Conservation (phyloP, 805 yeast genomes). For the Pichia manshurica region DNA sequence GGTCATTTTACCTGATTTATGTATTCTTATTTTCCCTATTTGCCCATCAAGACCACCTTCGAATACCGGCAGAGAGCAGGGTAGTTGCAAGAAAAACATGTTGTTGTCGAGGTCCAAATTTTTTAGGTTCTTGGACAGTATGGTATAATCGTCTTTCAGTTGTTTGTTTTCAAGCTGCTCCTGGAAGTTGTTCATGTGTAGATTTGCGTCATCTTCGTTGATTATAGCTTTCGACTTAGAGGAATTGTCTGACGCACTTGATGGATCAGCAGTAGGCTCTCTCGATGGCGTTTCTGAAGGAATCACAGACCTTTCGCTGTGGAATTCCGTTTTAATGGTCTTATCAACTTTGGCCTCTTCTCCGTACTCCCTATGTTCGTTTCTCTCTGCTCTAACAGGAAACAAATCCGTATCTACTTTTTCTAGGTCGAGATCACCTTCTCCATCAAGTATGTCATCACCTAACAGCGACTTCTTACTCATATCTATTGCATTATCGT, state of each 20-base stretch:
- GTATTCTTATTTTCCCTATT: slow-evolving; percentile 69
- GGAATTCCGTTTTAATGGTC: slow-evolving; percentile 30
- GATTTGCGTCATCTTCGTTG: slow-evolving; percentile 11
- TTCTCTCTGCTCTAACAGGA: slow-evolving; percentile 66
- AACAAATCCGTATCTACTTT: slow-evolving; percentile 52
- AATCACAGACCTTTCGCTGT: slow-evolving; percentile 21
- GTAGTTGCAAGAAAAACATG: slow-evolving; percentile 28
- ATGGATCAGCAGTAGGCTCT: slow-evolving; percentile 18
- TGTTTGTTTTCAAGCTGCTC: slow-evolving; percentile 32
- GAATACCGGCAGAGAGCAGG: slow-evolving; percentile 25
- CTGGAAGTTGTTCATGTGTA: slow-evolving; percentile 26
- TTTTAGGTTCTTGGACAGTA: slow-evolving; percentile 14
- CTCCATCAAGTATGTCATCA: not conserved
- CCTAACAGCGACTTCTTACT: slow-evolving; percentile 2
- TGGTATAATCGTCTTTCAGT: slow-evolving; percentile 35
- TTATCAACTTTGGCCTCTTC: slow-evolving; percentile 29
- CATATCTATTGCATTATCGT: slow-evolving; percentile 20
- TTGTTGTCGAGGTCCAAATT: slow-evolving; percentile 12
- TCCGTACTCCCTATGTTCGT: slow-evolving; percentile 36
- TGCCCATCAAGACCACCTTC: slow-evolving; percentile 40
- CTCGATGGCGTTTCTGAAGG: slow-evolving; percentile 22
- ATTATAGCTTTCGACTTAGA: slow-evolving; percentile 1
- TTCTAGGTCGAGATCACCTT: slow-evolving; percentile 24
- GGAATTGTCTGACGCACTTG: not conserved
- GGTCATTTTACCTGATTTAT: slow-evolving; percentile 77